Base-by-base conservation (phyloP, 805 yeast genomes). In the Candida hungchunana region DNA sequence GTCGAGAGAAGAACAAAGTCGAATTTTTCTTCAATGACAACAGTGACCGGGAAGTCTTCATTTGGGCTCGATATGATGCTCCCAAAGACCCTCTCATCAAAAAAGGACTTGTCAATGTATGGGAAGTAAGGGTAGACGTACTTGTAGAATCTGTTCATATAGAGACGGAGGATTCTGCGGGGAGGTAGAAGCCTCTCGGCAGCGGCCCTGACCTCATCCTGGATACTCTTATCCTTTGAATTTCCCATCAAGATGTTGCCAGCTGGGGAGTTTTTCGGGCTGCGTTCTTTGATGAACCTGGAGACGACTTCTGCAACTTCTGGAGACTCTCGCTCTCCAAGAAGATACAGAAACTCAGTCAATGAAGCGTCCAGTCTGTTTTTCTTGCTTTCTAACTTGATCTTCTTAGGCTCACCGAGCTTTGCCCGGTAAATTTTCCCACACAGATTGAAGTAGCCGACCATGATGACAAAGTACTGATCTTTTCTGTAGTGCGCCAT, bases 71-170 rank as follows among this genome's bases (percentile, higher is more conserved):
- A 70, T 4, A 74, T 47, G 1, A 73, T 55, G 5, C 40, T 42
- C 4, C 44, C 39, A 4, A 48, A 43, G 4, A 69, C 48, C 5
- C 49, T 46, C 4, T 48, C 49, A 2, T 43, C 32, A 36, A 72
- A 72, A 24, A 48, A 45, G 3, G 40, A 45, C 38, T 66, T 63
- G 39, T 70, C 74, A 15, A 73, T 27, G 32, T 55, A 70, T 2
- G 79, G 79, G 56, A 64, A 59, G 43, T 65, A 71, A 2, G 77
- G 73, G 46, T 71, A 70, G 6, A 72, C 46, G 44, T 56, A 58
- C 15, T 49, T 47, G 51, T 70, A 73, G 46, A 63, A 74, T 4
- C 73, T 44, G 14, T 60, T 59, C 17, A 73, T 34, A 19, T 70
- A 58, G 21, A 62, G 46, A 68, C 69, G 70, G 5, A 66, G 51